A percentile compares a stretch with the other conserved stretches of the same genome.
These are phyloP conservation scores for Aspergillus coremiiformis DNA, from an alignment of 495 filamentous ascomycete genomes.

Conservation along the genomic window DNA sequence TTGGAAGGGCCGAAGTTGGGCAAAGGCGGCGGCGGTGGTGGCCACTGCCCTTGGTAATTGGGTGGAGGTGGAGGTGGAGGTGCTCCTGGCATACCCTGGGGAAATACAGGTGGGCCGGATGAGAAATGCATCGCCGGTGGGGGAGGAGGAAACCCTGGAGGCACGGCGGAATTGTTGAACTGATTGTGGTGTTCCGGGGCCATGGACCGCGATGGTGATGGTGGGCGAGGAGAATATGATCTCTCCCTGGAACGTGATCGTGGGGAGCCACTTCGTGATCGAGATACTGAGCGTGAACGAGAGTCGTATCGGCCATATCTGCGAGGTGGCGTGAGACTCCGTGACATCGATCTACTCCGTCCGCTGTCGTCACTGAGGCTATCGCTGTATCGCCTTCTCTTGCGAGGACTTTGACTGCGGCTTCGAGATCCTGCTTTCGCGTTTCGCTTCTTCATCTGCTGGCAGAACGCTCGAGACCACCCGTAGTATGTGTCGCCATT, in stretches of 20 bases:
- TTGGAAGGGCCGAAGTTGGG: slow-evolving; percentile 12
- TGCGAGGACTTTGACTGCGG: slow-evolving; percentile 30
- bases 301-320: slow-evolving; percentile 21
- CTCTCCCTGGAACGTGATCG: slow-evolving; percentile 35
- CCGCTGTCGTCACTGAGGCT: slow-evolving; percentile 35
- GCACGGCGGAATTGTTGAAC: slow-evolving; percentile 16
- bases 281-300: slow-evolving; percentile 12
- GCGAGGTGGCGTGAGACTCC: slow-evolving; percentile 17
- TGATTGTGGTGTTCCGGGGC: slow-evolving; percentile 4
- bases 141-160: slow-evolving; percentile 21
- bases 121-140: slow-evolving; percentile 20
- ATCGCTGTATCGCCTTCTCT: slow-evolving; percentile 43
- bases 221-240: slow-evolving; percentile 41
- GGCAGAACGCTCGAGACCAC: slow-evolving; percentile 75
- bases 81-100: slow-evolving; percentile 5
- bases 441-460: slow-evolving; percentile 65
- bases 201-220: slow-evolving; percentile 21
- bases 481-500: slow-evolving; percentile 76
- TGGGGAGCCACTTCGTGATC: slow-evolving; percentile 16
- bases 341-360: slow-evolving; percentile 21
- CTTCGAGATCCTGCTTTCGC: slow-evolving; percentile 21
- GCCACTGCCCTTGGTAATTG: slow-evolving; percentile 21
- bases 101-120: slow-evolving; percentile 5
- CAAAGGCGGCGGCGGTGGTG: slow-evolving; percentile 25
- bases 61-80: slow-evolving; percentile 16